Base-by-base conservation (phyloP, 768 basidiomycete species). In the Lentinus brumalis region DNA sequence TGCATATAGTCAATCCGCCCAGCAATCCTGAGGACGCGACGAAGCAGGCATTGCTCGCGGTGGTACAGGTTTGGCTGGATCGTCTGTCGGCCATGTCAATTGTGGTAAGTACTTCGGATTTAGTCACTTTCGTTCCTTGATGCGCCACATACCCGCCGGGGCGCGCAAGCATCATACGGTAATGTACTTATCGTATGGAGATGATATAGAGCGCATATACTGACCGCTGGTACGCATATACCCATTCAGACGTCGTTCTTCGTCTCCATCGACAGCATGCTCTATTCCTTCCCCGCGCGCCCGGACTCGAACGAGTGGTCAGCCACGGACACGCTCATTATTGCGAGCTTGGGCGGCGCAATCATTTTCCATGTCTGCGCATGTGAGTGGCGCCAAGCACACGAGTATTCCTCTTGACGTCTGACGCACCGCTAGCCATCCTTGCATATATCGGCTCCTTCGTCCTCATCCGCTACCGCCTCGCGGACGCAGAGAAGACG, bases 41-140 rank as follows among this genome's bases (percentile, higher is more conserved):
- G 38, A 59, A 61, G 15, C 57, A 65, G 31, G 63, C 63, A 6
- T 53, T 65, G 18, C 56, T 67, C 8, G 57, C 59, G 1, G 66
- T 86, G 3, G 77, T 85, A 10, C 79, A 80, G 60, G 81, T 83
- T 1, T 87, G 86, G 86, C 80, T 83, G 73, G 85, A 86, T 60
- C 76, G 85, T 46, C 74, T 86, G 41, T 83, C 85, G 70, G 70
- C 85, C 16, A 85, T 87, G 70, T 80, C 78, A 21, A 77, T 86
- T 30, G 83, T 86, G 51, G 85, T 84, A 50, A 68, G 83, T 73
- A 11, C 11, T 16, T 44, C 42, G 14, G 14, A 7, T 44, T 44
- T 7, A 18, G 42, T 7, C 42, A 44, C 18, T 26, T 26, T 26
- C 21, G 21, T 26, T 26, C 21, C 21, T 26, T 26, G 21, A 26